Percentiles rank a stretch among this genome's conserved stretches.
These are phyloP conservation scores for Lasiodiplodia sp. DNA, from an alignment of 2,329 filamentous ascomycete genomes.

Conservation along the genomic window DNA sequence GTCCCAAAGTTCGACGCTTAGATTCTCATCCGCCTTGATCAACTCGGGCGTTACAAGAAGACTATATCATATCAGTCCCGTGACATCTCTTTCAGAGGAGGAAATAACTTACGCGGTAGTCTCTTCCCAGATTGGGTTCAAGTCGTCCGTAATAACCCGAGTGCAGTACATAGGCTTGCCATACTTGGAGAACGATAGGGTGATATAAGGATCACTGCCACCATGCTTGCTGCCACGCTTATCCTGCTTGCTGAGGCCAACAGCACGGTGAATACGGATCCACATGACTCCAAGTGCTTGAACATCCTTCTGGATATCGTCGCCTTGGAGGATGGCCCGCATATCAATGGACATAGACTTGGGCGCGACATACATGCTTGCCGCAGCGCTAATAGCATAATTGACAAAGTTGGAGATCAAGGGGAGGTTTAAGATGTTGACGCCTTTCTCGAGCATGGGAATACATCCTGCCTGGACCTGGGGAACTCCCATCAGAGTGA, in stretches of 20 bases:
- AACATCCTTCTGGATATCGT: constrained; percentile 90
- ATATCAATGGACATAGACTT: constrained; percentile 94
- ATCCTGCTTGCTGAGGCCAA: constrained; percentile 91
- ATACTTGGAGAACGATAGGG: constrained; percentile 93
- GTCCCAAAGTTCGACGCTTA: constrained; percentile 96
- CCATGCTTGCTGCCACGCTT: constrained; percentile 80
- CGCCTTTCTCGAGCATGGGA: constrained; percentile 88
- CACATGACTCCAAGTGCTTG: constrained; percentile 88
- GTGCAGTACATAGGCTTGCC: constrained; percentile 98
- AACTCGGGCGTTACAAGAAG: constrained; percentile 87
- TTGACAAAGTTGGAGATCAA: constrained; percentile 97
- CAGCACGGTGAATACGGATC: constrained; percentile 87
- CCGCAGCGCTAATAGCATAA: constrained; percentile 87
- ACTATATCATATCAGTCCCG: background rate
- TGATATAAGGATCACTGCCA: constrained; percentile 95
- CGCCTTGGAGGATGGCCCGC: constrained; percentile 87
- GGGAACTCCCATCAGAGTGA: constrained; percentile 92
- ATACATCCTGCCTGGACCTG: constrained; percentile 89
- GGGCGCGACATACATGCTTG: constrained; percentile 90
- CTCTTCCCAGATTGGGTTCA: constrained; percentile 94
- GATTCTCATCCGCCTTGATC: constrained; percentile 90
- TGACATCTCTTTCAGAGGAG: background rate
- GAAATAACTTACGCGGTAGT: constrained; percentile 64
- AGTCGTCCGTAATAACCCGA: constrained; percentile 90
- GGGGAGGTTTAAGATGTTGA: constrained; percentile 90